These are phyloP conservation scores for Fagopyrum esculentum DNA, from an alignment of 148 eudicot genomes.

Conservation along the genomic window DNA sequence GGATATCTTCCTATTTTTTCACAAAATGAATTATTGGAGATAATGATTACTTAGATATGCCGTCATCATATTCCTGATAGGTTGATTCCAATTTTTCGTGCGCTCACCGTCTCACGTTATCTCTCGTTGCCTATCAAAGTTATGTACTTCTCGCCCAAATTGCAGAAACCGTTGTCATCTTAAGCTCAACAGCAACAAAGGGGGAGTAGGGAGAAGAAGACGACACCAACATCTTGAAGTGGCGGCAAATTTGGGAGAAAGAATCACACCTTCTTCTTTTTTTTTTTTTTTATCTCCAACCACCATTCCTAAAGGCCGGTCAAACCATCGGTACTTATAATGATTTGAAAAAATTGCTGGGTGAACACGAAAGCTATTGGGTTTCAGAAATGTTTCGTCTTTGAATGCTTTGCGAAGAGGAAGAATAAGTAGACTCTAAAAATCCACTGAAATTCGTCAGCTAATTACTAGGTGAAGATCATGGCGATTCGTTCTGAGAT, in stretches of 20 bases:
- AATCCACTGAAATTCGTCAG: background rate
- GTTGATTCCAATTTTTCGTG: background rate
- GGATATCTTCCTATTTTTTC: background rate
- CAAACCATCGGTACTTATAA: background rate
- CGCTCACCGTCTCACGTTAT: background rate
- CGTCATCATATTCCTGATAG: background rate
- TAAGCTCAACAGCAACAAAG: background rate
- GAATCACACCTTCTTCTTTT: background rate
- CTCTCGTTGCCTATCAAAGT: background rate
- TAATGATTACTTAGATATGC: background rate
- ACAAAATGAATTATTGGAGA: background rate
- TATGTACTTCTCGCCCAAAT: background rate
- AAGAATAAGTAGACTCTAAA: background rate
- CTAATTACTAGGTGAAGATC: background rate
- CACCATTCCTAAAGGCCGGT: constrained; percentile 3
- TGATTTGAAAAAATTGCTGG: background rate
- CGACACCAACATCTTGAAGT: background rate
- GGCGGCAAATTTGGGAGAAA: background rate
- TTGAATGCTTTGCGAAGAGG: constrained; percentile 4
- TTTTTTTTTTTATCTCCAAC: background rate
- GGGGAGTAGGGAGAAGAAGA: background rate
- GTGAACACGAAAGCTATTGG: background rate
- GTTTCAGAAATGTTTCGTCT: background rate
- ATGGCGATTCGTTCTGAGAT: constrained; percentile 7
- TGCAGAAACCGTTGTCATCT: background rate